A percentile compares a stretch with the other conserved stretches of the same genome.
Conservation (phyloP, 2,329 filamentous ascomycete species). For the Stachybotrys echinatus region DNA sequence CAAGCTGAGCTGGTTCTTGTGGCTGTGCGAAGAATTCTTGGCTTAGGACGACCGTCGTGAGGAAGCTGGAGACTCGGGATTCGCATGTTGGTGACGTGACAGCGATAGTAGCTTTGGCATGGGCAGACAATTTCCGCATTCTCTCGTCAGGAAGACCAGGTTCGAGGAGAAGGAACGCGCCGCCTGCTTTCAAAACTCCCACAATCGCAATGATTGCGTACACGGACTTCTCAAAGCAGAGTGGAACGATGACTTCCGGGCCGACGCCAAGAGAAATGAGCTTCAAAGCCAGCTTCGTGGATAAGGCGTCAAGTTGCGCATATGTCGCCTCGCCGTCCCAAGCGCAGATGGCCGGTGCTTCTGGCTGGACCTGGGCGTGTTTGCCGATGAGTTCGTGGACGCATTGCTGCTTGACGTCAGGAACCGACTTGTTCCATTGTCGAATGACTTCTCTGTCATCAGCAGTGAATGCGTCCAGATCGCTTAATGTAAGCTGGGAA, state of each 20-base stretch:
- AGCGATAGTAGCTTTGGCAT: background rate
- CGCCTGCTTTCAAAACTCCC: slow-evolving; percentile 13
- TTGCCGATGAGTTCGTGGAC: slow-evolving; percentile 7
- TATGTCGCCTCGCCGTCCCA: slow-evolving; percentile 9
- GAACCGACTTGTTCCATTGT: slow-evolving; percentile 2
- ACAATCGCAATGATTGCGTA: slow-evolving; percentile 13
- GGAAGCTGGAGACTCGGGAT: background rate
- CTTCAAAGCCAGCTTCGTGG: slow-evolving; percentile 17
- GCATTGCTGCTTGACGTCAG: slow-evolving; percentile 5
- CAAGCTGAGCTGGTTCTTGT: background rate
- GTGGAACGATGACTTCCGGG: slow-evolving; percentile 49
- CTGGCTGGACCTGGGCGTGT: slow-evolving; percentile 2
- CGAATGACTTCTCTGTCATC: background rate
- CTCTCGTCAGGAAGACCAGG: slow-evolving; percentile 2
- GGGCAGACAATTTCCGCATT: background rate
- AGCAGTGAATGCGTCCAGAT: slow-evolving; percentile 1
- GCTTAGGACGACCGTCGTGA: background rate
- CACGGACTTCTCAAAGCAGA: slow-evolving; percentile 20
- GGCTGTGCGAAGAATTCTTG: background rate
- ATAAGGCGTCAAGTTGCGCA: background rate
- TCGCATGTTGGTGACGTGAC: background rate
- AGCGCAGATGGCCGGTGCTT: slow-evolving; percentile 4
- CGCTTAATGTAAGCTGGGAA: background rate
- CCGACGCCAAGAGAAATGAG: slow-evolving; percentile 40
- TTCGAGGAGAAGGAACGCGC: slow-evolving; percentile 10